A percentile compares a stretch with the other conserved stretches of the same genome.
phyloP scores from a whole-genome alignment of 371 early-diverging fungal species.

The Mortierella polycephala region DNA sequence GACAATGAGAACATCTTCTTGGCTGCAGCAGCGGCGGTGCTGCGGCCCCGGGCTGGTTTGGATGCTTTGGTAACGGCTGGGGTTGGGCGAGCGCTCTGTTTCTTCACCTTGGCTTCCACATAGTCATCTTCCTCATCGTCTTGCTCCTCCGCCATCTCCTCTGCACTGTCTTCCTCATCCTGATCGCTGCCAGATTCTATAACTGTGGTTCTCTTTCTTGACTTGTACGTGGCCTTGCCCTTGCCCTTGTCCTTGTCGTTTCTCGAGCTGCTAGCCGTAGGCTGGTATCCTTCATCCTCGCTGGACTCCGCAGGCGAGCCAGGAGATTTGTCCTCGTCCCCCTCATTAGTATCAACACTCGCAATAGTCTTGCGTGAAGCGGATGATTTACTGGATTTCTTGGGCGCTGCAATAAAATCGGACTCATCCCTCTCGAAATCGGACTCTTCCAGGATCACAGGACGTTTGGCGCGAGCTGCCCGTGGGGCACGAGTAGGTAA shows the following conservation, averaged over 20 bases:
- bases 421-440: constrained; percentile 42
- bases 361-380: constrained; percentile 28
- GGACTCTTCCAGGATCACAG: constrained; percentile 39
- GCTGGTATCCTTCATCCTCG: constrained; percentile 18
- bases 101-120: constrained; percentile 25
- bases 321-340: constrained; percentile 4
- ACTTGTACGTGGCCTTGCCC: constrained; percentile 33
- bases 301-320: neutral
- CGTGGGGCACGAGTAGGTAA: constrained; percentile 31
- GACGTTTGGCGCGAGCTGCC: constrained; percentile 38
- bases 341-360: constrained; percentile 24
- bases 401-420: constrained; percentile 28
- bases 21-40: constrained; percentile 22
- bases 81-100: neutral
- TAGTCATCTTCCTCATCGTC: constrained; percentile 32
- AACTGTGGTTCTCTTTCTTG: constrained; percentile 14
- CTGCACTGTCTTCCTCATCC: constrained; percentile 1
- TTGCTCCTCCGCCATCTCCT: neutral
- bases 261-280: constrained; percentile 2
- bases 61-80: neutral
- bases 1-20: constrained; percentile 48
- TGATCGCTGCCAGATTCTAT: constrained; percentile 18
- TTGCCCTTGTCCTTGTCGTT: constrained; percentile 26
- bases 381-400: constrained; percentile 1
- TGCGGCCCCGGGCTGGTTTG: constrained; percentile 15